Evolutionary conservation across 257 asterid genomes (phyloP).

Genomic region (Solanum ossicruentum): DNA sequence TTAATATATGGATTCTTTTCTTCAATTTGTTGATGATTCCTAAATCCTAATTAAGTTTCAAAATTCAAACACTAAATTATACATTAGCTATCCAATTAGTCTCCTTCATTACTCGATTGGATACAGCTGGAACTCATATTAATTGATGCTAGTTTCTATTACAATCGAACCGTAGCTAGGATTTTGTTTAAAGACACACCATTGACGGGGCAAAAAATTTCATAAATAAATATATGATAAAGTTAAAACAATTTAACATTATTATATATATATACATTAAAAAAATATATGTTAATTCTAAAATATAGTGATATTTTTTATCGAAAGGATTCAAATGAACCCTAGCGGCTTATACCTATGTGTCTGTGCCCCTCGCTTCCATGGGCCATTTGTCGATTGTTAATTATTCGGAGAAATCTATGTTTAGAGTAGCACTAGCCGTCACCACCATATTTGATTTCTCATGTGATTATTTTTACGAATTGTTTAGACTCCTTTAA

Average conservation of each 20-base stretch:
- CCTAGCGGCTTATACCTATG: no score
- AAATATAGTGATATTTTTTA: no score
- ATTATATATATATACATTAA: no score
- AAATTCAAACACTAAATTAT: not conserved
- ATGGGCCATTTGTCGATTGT: not conserved
- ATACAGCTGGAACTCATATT: not conserved
- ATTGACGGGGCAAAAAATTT: not conserved
- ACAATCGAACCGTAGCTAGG: not conserved
- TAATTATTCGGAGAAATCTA: not conserved
- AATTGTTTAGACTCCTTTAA: not conserved
- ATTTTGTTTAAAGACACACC: not conserved
- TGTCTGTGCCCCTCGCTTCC: not conserved
- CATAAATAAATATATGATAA: not conserved
- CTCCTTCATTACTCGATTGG: not conserved
- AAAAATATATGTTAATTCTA: no score
- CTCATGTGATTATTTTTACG: not conserved
- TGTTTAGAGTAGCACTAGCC: not conserved
- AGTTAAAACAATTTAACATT: no score
- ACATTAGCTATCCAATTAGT: not conserved
- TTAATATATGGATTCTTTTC: constrained; percentile 3
- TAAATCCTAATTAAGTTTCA: not conserved
- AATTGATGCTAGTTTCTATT: not conserved
- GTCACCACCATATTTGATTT: not conserved
- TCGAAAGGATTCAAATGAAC: no score
- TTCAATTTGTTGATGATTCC: constrained; percentile 1